A percentile compares a stretch with the other conserved stretches of the same genome.
phyloP scores from a whole-genome alignment of 192 early-diverging fungal species.

The Podila minutissima region DNA sequence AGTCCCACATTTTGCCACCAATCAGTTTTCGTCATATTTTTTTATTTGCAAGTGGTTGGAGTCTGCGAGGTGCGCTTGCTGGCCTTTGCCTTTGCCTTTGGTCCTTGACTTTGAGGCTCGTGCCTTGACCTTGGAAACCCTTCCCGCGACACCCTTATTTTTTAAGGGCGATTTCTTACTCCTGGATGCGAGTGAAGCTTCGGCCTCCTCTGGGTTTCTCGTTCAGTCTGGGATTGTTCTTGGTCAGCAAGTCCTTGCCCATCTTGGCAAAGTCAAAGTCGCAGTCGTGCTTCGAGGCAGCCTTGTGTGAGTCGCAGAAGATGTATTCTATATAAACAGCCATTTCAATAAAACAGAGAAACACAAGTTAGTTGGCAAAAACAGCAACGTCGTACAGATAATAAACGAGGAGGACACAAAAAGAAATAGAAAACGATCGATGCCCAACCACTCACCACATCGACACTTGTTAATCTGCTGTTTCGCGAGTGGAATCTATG shows the following conservation, averaged over 20 bases:
- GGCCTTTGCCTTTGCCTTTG: neutral
- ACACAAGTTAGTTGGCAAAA: no score
- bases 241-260: slow-evolving; percentile 75
- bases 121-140: neutral
- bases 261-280: slow-evolving; percentile 81
- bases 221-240: slow-evolving; percentile 81
- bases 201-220: slow-evolving; percentile 78
- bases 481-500: slow-evolving; percentile 76
- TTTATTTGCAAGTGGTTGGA: no score
- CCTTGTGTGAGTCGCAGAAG: slow-evolving; percentile 80
- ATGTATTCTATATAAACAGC: slow-evolving; percentile 62
- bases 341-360: no score
- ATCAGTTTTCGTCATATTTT: no score
- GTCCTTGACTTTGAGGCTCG: neutral
- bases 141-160: neutral
- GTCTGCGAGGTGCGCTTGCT: no score
- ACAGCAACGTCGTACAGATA: no score
- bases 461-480: slow-evolving; percentile 83
- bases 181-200: slow-evolving; percentile 75
- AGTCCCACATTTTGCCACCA: no score
- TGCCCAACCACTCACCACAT: slow-evolving; percentile 56
- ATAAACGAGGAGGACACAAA: neutral
- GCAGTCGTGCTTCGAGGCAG: slow-evolving; percentile 78
- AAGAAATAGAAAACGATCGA: neutral
- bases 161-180: slow-evolving; percentile 2